Base-by-base conservation (phyloP, 2,329 filamentous ascomycete species). In the Plectosphaerella sp. region DNA sequence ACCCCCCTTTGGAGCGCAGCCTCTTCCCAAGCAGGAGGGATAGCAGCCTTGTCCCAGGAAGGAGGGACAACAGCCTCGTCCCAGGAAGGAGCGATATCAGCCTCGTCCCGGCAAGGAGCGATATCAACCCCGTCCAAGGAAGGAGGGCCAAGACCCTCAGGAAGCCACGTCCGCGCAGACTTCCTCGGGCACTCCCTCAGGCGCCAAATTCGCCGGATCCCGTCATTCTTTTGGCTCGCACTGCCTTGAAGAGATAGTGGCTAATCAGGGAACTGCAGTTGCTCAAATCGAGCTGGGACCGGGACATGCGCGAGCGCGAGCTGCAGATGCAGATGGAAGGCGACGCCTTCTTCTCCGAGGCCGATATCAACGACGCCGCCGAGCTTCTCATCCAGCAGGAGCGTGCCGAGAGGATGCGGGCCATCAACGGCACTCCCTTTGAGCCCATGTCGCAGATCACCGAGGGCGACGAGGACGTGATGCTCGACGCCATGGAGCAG, bases 311-410 rank as follows among this genome's bases (percentile, higher is more conserved):
- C 22, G 45, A 46, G 36, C 48, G 54, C 0, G 46, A 49, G 5
- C 64, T 69, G 25, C 68, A 71, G 35, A 71, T 70, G 53, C 68
- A 74, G 45, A 48, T 62, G 16, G 73, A 75, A 22, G 51, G 66
- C 15, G 63, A 72, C 45, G 69, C 69, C 35, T 58, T 73, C 37
- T 62, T 79, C 14, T 73, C 75, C 16, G 76, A 81, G 33, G 68
- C 73, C 7, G 79, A 82, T 16, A 72, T 82, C 14, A 76, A 80
- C 36, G 76, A 82, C 45, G 75, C 76, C 3, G 70, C 72, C 47
- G 60, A 69, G 25, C 65, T 72, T 41, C 54, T 65, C 9, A 28
- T 49, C n/a, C 36, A 49, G 47, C 33, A 48, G 33, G 33, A 41
- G 18, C 47, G 18, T 3, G 20, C 24, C 10, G n/a, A 20, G 22